Evolutionary conservation across 257 asterid genomes (phyloP), one percentile per base, ranked within the genome.

Genomic region (Verbascum thapsus): DNA sequence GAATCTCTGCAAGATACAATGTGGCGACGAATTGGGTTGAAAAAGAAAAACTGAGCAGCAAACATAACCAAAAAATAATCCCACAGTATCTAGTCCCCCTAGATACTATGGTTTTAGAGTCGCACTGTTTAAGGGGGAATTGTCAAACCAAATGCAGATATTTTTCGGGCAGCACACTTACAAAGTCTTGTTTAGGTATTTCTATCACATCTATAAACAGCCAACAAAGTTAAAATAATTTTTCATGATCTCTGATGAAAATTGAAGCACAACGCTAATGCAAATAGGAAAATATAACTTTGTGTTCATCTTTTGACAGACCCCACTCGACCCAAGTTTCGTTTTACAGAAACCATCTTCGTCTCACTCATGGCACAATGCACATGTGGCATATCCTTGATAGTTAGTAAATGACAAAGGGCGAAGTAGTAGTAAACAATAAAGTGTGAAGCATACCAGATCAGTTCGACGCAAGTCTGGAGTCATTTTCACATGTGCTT

Each of bases 401-500:
- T 7, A 41, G n/a, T n/a, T n/a, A n/a, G n/a, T n/a, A n/a, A n/a
- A n/a, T n/a, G n/a, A n/a, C n/a, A n/a, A n/a, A n/a, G n/a, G n/a
- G n/a, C n/a, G n/a, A n/a, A n/a, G n/a, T n/a, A n/a, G 43, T 1
- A 49, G 43, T n/a, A 72, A 51, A 63, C 18, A 10, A 1, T 40
- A 23, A 71, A 44, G 55, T 55, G 68, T 35, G 45, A 7, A 34
- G 75, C 82, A 12, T 79, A 92, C 98, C 97, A 92, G 88, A 77
- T 92, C 96, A 63, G 94, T 92, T 70, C 96, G 82, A 18, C 90
- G 88, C 70, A 92, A 74, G 7, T 92, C 98, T n/a, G 91, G 83
- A 53, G 92, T 80, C 96, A 92, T 77, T 68, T 74, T 83, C 41
- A 92, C 97, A 73, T 92, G 98, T 39, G 90, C 98, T 82, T 92